These are phyloP conservation scores for Phialemoniopsis sp. DNA, from an alignment of 2,329 filamentous ascomycete genomes.

Conservation along the genomic window DNA sequence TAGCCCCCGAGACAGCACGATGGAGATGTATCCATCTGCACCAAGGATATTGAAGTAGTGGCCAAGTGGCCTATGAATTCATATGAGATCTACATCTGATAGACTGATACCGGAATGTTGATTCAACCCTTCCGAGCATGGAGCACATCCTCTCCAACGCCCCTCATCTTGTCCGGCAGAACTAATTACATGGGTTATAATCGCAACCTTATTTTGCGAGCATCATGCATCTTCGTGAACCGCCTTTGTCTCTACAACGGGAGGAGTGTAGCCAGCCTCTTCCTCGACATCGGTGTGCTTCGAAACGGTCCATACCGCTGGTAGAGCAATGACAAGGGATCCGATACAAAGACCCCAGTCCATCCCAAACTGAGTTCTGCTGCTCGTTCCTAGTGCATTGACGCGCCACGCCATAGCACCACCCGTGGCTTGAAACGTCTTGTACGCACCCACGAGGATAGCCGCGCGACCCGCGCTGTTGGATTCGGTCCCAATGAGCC, in stretches of 20 bases:
- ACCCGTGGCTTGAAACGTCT: slow-evolving; percentile 36
- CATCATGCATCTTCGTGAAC: too few species aligned
- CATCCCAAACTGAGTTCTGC: slow-evolving; percentile 38
- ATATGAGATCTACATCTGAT: too few species aligned
- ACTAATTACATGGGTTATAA: too few species aligned
- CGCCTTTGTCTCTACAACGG: neutral
- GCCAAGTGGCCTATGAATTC: too few species aligned
- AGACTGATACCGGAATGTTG: too few species aligned
- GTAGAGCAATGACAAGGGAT: slow-evolving; percentile 33
- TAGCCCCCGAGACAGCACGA: too few species aligned
- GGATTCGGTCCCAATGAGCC: slow-evolving; percentile 44
- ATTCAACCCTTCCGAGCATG: too few species aligned
- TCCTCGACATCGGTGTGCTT: slow-evolving; percentile 17
- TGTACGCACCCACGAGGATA: slow-evolving; percentile 41
- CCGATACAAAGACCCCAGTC: slow-evolving; percentile 41
- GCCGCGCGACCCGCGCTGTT: slow-evolving; percentile 35
- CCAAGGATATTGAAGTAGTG: too few species aligned
- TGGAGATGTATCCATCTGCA: too few species aligned
- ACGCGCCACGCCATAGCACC: slow-evolving; percentile 42
- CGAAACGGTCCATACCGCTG: slow-evolving; percentile 32
- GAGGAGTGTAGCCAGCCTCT: slow-evolving; percentile 13
- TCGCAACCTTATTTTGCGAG: too few species aligned
- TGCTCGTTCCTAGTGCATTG: slow-evolving; percentile 26
- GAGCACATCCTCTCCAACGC: too few species aligned
- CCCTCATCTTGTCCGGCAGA: too few species aligned